Conservation (phyloP, 768 basidiomycete species). For the Collybia sp. region DNA sequence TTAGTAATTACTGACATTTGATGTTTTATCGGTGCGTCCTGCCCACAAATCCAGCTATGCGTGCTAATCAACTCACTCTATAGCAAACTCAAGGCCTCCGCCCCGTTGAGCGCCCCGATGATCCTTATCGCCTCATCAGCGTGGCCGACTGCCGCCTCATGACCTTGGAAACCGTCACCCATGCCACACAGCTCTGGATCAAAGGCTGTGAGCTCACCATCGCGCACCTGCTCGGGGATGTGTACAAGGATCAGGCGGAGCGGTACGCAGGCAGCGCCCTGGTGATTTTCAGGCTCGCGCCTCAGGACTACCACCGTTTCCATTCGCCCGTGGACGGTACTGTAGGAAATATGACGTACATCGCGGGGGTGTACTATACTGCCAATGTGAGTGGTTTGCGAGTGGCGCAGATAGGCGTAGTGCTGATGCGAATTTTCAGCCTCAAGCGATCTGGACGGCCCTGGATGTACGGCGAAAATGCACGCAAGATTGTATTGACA, state of each 20-base stretch:
- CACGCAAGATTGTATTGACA: constrained; percentile 91
- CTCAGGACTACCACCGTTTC: constrained; percentile 96
- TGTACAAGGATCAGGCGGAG: constrained; percentile 64
- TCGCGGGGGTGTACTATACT: constrained; percentile 93
- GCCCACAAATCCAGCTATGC: background rate
- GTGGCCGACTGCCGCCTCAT: constrained; percentile 97
- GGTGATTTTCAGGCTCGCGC: constrained; percentile 88
- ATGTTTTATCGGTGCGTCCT: constrained; percentile 72
- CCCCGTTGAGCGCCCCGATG: constrained; percentile 64
- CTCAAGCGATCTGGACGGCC: constrained; percentile 88
- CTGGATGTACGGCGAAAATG: constrained; percentile 95
- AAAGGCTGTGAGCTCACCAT: constrained; percentile 94
- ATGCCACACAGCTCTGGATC: constrained; percentile 92
- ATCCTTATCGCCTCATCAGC: constrained; percentile 77
- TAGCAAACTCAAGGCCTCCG: constrained; percentile 83
- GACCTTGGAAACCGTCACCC: constrained; percentile 81
- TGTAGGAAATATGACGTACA: constrained; percentile 78
- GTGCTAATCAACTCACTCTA: constrained; percentile 6
- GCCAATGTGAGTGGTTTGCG: constrained; percentile 71
- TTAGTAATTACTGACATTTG: no score
- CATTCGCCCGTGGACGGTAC: constrained; percentile 82
- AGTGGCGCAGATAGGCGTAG: background rate
- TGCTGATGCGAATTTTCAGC: constrained; percentile 33
- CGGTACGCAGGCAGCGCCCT: constrained; percentile 78
- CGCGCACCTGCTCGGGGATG: constrained; percentile 71